Percentiles rank a stretch among this genome's conserved stretches.
These are phyloP conservation scores for Ajuga reptans DNA, from an alignment of 305 asterid genomes.

Conservation along the genomic window DNA sequence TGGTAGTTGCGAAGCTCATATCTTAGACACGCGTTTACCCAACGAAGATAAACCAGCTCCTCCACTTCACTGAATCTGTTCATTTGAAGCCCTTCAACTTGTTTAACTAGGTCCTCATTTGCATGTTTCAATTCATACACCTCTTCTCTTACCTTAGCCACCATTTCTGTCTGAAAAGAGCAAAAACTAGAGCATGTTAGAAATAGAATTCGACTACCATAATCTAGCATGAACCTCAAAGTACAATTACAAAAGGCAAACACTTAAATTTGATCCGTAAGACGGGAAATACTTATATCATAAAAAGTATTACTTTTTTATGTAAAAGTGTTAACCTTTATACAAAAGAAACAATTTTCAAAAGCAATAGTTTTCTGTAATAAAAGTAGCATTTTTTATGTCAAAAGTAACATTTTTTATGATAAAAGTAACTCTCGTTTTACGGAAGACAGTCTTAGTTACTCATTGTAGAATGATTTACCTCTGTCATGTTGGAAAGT, in stretches of 20 bases:
- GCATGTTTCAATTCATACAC: conserved; percentile 53
- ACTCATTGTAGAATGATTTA: conserved; percentile 7
- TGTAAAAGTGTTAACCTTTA: too few species aligned
- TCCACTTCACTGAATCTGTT: conserved; percentile 95
- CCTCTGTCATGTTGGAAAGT: conserved; percentile 87
- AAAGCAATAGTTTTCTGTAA: too few species aligned
- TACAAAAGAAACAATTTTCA: too few species aligned
- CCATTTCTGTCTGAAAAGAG: conserved; percentile 72
- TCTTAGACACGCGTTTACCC: conserved; percentile 93
- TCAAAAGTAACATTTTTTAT: too few species aligned
- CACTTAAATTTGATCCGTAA: too few species aligned
- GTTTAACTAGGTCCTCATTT: conserved; percentile 82
- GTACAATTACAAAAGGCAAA: too few species aligned
- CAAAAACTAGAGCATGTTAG: conserved; percentile 18
- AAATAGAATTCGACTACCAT: background rate
- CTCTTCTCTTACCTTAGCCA: conserved; percentile 73
- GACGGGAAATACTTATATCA: too few species aligned
- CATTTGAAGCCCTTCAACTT: conserved; percentile 97
- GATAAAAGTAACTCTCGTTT: too few species aligned
- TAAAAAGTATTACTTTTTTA: too few species aligned
- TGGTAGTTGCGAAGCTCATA: conserved; percentile 80
- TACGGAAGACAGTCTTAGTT: too few species aligned
- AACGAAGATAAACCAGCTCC: conserved; percentile 95
- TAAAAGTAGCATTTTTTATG: too few species aligned
- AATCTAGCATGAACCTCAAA: background rate